phyloP scores from a whole-genome alignment of 2,329 filamentous ascomycete species.

The Rutstroemia sp. region DNA sequence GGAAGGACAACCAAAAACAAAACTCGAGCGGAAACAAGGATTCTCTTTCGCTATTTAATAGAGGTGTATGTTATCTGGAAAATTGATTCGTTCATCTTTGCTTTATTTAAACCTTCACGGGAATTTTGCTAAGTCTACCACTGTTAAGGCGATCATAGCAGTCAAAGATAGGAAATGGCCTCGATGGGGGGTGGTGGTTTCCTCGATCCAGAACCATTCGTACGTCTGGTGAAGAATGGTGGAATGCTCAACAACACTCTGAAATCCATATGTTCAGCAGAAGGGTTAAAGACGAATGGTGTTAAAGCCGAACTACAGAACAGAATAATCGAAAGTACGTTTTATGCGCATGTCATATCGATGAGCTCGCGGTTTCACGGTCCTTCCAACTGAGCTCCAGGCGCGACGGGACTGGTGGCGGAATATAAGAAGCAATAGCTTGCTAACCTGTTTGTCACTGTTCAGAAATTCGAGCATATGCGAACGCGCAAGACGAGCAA shows the following conservation, averaged over 20 bases:
- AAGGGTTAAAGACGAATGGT: conserved; percentile 70
- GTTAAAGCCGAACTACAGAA: conserved; percentile 77
- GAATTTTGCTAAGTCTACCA: not conserved
- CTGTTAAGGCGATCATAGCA: not conserved
- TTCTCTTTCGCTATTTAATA: not conserved
- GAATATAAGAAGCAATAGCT: not conserved
- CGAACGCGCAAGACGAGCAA: conserved; percentile 15
- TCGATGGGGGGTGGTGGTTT: conserved; percentile 26
- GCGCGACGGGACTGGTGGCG: not conserved
- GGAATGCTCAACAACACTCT: conserved; percentile 27
- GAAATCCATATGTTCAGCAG: conserved; percentile 54
- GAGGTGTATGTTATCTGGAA: not conserved
- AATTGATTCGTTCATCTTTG: not conserved
- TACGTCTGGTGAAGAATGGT: conserved; percentile 21
- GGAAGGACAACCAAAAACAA: not conserved
- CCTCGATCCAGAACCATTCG: conserved; percentile 25
- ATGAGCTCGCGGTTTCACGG: not conserved
- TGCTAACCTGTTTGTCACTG: conserved; percentile 5
- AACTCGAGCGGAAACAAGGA: not conserved
- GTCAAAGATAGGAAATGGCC: conserved; percentile 22
- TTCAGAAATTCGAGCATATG: conserved; percentile 20
- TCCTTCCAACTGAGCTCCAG: not conserved
- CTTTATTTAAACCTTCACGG: too few relatives aligned
- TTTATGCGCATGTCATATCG: not conserved
- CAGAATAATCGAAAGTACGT: conserved; percentile 72